A percentile compares a stretch with the other conserved stretches of the same genome.
These are phyloP conservation scores for Ramaria rubella DNA, from an alignment of 768 basidiomycete genomes.

Conservation along the genomic window DNA sequence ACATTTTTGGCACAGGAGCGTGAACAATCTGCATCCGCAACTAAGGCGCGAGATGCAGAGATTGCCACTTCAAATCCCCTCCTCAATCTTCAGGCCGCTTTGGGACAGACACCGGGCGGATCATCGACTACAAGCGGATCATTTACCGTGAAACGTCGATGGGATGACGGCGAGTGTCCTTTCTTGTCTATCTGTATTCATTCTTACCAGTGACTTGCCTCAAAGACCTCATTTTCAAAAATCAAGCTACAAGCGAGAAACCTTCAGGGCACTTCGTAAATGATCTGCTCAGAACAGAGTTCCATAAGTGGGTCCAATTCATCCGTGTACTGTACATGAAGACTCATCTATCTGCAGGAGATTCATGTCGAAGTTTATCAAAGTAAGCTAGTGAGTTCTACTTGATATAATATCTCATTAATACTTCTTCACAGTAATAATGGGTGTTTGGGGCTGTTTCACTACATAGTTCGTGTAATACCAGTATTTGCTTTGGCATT, in stretches of 20 bases:
- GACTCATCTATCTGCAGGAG: conserved; percentile 44
- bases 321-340: conserved; percentile 1
- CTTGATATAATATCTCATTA: not conserved
- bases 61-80: conserved; percentile 86
- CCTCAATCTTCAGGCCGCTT: conserved; percentile 83
- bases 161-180: conserved; percentile 77
- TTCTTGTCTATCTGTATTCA: not conserved
- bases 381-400: conserved; percentile 39
- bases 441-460: too few relatives aligned
- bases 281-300: conserved; percentile 88
- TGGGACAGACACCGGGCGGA: conserved; percentile 67
- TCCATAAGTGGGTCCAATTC: conserved; percentile 53
- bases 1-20: conserved; percentile 42
- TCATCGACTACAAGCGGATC: conserved; percentile 74
- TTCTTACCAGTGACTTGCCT: conserved; percentile 12
- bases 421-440: not conserved
- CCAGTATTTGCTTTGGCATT: too few relatives aligned
- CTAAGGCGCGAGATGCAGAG: conserved; percentile 65
- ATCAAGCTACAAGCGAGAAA: conserved; percentile 78
- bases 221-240: conserved; percentile 94
- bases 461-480: too few relatives aligned
- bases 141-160: conserved; percentile 87
- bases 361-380: conserved; percentile 91
- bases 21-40: conserved; percentile 57
- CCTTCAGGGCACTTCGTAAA: conserved; percentile 83